These are phyloP conservation scores for Wickerhamomyces bisporus DNA, from an alignment of 805 yeast genomes.

Conservation along the genomic window DNA sequence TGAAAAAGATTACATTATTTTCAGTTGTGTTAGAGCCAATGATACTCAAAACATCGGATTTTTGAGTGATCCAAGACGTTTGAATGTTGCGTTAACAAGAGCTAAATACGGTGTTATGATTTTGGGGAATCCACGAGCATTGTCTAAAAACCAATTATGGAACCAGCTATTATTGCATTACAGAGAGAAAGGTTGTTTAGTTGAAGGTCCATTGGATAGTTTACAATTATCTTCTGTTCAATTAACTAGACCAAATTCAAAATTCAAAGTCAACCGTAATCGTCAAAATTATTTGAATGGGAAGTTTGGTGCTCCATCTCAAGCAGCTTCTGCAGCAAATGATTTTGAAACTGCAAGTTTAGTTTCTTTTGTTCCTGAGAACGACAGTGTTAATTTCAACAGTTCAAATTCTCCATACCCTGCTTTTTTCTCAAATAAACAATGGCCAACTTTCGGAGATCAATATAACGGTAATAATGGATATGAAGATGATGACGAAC, in stretches of 20 bases:
- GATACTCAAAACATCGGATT: conserved; percentile 73
- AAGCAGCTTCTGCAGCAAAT: conserved; percentile 15
- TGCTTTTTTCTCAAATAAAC: conserved; percentile 14
- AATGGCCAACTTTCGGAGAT: conserved; percentile 24
- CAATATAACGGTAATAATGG: conserved; percentile 8
- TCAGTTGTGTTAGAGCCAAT: conserved; percentile 81
- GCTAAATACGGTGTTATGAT: conserved; percentile 78
- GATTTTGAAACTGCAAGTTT: conserved; percentile 35
- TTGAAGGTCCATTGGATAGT: conserved; percentile 82
- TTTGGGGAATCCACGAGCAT: conserved; percentile 78
- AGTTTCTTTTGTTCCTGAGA: conserved; percentile 31
- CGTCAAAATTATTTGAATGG: conserved; percentile 1
- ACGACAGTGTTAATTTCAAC: conserved; percentile 11
- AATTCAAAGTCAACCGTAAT: conserved; percentile 8
- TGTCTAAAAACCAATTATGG: conserved; percentile 73
- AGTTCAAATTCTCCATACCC: conserved; percentile 10
- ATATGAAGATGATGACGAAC: conserved; percentile 1
- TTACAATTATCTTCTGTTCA: conserved; percentile 68
- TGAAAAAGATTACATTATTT: conserved; percentile 74
- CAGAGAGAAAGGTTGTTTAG: conserved; percentile 80
- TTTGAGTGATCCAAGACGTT: conserved; percentile 76
- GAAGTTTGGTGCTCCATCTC: conserved; percentile 10
- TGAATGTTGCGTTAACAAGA: conserved; percentile 86
- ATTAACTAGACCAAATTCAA: conserved; percentile 27
- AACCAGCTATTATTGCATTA: conserved; percentile 69